Conservation (phyloP, 495 filamentous ascomycete genomes). For the Penicillium diatomitis region DNA sequence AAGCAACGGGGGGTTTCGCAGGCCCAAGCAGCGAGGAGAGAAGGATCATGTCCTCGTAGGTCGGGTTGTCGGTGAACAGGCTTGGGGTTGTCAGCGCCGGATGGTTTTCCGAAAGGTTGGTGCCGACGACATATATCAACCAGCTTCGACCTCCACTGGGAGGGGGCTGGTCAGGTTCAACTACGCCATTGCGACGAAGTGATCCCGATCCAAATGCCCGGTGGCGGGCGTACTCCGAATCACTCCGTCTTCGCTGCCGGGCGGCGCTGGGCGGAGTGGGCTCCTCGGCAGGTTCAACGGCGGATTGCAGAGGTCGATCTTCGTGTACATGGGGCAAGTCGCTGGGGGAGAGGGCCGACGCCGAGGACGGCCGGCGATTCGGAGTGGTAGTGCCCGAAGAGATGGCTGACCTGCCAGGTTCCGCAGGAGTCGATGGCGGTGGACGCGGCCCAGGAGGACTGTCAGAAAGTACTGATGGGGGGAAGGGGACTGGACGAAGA, state of each 20-base stretch:
- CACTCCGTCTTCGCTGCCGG: conserved; percentile 49
- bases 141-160: conserved; percentile 52
- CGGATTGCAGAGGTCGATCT: conserved; percentile 24
- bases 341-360: conserved; percentile 36
- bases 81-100: conserved; percentile 68
- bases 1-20: conserved; percentile 66
- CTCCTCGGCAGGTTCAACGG: conserved; percentile 21
- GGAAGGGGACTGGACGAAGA: conserved; percentile 16
- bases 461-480: conserved; percentile 40
- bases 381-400: conserved; percentile 50
- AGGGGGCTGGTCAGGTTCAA: conserved; percentile 51
- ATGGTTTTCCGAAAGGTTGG: conserved; percentile 67
- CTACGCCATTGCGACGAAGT: conserved; percentile 55
- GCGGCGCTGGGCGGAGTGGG: conserved; percentile 19
- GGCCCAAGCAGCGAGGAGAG: conserved; percentile 64
- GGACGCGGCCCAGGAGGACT: conserved; percentile 54
- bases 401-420: conserved; percentile 47
- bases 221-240: conserved; percentile 53
- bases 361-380: conserved; percentile 43
- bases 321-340: conserved; percentile 27
- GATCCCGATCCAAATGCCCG: conserved; percentile 53
- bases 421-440: conserved; percentile 62
- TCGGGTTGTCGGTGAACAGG: conserved; percentile 69
- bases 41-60: conserved; percentile 73
- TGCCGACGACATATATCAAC: conserved; percentile 74